Conservation (phyloP, 345 rosid species). For the Ceriops decandra region DNA sequence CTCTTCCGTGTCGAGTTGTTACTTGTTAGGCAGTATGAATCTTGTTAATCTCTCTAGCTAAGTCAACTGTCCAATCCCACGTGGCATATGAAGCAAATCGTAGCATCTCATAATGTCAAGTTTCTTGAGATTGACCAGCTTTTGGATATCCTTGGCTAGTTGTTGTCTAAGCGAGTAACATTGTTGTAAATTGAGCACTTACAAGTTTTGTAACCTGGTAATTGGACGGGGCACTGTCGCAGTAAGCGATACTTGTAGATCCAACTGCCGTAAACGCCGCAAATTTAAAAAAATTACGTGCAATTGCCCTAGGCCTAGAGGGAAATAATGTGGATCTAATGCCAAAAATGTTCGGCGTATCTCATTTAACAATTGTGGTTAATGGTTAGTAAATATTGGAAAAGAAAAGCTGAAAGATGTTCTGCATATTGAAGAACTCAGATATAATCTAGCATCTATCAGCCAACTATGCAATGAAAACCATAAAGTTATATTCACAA, state of each 20-base stretch:
- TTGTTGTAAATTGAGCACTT: no score
- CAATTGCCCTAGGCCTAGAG: not conserved
- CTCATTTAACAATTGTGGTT: no score
- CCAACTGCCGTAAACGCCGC: slow-evolving; percentile 7
- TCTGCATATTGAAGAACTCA: no score
- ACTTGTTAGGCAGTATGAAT: no score
- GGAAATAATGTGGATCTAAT: not conserved
- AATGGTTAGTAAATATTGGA: no score
- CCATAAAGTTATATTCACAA: no score
- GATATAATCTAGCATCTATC: no score
- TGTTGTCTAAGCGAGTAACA: no score
- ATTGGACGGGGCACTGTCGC: slow-evolving; percentile 20
- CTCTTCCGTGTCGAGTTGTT: no score
- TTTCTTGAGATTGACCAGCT: slow-evolving; percentile 6
- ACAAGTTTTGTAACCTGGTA: not conserved
- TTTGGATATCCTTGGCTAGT: not conserved
- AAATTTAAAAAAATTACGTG: not conserved
- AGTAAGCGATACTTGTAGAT: not conserved
- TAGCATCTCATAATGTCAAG: not conserved
- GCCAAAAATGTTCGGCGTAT: slow-evolving; percentile 1
- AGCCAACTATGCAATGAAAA: no score
- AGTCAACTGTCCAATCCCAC: slow-evolving; percentile 14
- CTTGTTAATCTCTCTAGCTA: no score
- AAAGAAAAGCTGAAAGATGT: no score
- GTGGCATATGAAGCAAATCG: slow-evolving; percentile 18